Percentiles rank a stretch among this genome's conserved stretches.
Evolutionary conservation across 257 asterid species (phyloP).

Genomic region (Solanum dulcamara): DNA sequence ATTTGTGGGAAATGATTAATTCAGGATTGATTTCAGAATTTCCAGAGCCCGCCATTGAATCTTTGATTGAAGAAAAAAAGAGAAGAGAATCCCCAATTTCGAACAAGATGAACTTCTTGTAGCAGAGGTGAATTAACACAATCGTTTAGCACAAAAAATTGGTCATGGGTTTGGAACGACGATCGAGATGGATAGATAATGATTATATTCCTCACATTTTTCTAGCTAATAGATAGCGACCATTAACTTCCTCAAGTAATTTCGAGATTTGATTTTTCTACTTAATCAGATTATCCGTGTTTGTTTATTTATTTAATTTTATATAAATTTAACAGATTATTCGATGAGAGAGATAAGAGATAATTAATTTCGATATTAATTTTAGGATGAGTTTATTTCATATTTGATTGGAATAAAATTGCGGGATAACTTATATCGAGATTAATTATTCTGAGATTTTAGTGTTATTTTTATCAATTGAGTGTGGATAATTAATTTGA

Average conservation of each 20-base stretch:
- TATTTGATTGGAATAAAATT: no score
- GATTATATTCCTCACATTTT: no score
- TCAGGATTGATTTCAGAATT: neutral
- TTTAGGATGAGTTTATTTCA: no score
- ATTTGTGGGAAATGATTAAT: neutral
- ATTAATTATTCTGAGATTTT: no score
- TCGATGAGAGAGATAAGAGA: neutral
- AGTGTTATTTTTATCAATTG: no score
- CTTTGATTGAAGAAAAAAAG: neutral
- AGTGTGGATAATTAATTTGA: no score
- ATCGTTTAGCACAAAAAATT: neutral
- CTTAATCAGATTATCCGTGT: neutral
- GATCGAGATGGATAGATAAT: neutral
- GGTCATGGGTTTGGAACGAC: neutral
- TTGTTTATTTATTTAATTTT: no score
- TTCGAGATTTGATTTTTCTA: neutral
- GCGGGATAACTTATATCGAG: fast-evolving
- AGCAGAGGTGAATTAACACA: neutral
- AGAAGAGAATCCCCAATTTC: neutral
- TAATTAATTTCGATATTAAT: no score
- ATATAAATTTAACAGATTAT: no score
- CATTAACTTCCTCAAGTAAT: neutral
- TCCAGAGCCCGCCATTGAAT: neutral
- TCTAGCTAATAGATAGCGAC: no score
- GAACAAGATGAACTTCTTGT: neutral